Evolutionary conservation across 2,329 filamentous ascomycete species (phyloP).

Genomic region (Exutisphaerella laricina): DNA sequence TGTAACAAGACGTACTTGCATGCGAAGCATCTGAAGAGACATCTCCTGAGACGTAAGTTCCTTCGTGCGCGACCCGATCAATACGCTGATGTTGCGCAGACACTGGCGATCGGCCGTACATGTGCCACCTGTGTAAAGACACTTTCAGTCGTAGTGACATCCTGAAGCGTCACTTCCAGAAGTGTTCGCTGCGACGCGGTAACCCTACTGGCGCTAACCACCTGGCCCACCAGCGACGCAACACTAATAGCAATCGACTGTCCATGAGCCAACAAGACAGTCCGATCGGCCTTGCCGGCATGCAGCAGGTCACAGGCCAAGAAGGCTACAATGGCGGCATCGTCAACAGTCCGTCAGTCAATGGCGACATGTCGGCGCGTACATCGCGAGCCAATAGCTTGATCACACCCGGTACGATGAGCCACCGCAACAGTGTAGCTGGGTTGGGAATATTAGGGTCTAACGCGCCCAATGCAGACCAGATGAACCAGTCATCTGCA

Average conservation of each 20-base stretch:
- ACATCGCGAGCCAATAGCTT: constrained; percentile 47
- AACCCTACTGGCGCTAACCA: constrained; percentile 95
- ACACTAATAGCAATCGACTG: constrained; percentile 45
- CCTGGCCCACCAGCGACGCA: constrained; percentile 61
- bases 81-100: constrained; percentile 54
- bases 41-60: constrained; percentile 87
- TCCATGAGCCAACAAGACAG: constrained; percentile 34
- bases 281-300: constrained; percentile 33
- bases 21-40: constrained; percentile 94
- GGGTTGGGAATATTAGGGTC: constrained; percentile 31
- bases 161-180: constrained; percentile 97
- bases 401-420: constrained; percentile 37
- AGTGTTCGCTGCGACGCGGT: constrained; percentile 92
- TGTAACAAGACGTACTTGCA: constrained; percentile 98
- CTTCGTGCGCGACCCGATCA: not conserved
- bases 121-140: constrained; percentile 95
- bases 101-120: constrained; percentile 95
- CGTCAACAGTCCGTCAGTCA: constrained; percentile 32
- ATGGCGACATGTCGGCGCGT: constrained; percentile 41
- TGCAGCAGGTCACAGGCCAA: constrained; percentile 31
- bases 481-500: constrained; percentile 26
- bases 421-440: constrained; percentile 31
- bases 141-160: constrained; percentile 98
- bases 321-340: constrained; percentile 27
- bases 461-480: constrained; percentile 25